Base-by-base conservation (phyloP, 352 stramenopile species). In the Globisporangium nodosum region DNA sequence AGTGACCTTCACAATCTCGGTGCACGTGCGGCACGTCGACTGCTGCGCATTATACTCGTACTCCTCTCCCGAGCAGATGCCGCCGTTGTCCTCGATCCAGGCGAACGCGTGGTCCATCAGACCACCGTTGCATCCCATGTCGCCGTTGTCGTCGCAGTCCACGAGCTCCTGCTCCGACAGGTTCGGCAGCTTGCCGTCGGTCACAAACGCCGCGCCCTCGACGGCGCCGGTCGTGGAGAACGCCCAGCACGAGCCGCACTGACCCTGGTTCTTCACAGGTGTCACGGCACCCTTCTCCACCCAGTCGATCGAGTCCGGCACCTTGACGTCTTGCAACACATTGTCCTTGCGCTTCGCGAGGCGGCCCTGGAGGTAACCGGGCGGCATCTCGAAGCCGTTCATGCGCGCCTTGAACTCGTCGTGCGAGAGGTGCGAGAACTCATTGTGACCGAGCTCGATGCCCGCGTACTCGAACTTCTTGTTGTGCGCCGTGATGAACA, bases 81-180 rank as follows among this genome's bases (percentile, higher is more conserved):
- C 95, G 27, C 80, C 81, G 54, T 96, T 78, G 47, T 84, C 71
- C 63, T 98, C 87, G 58, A 99, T 97, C 77, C 94, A 99, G 18
- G 88, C 73, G 67, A 99, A 99, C 11, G 96, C 96, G 66, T 98
- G 96, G 75, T 98, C 94, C 96, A 99, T 99, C 15, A 98, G 71
- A 31, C 97, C 97, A 30, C 97, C 97, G 61, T 95, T 96, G 81
- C 97, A 99, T 57, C 96, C 96, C 70, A 96, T 87, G 79, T 99
- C 93, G 53, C 89, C 85, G 64, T 92, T 90, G 62, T 94, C 55
- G 68, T 99, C 96, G 65, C 97, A 99, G 78, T 98, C 94, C 46
- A 99, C 87, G 21, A 99, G 88, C 62, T 99, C 85, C 74, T 99
- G 97, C 74, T 99, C 97, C 42, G 93, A 99, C 24, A 99, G 74